Evolutionary conservation across 495 filamentous ascomycete genomes (phyloP).

Genomic region (Xylaria cubensis): DNA sequence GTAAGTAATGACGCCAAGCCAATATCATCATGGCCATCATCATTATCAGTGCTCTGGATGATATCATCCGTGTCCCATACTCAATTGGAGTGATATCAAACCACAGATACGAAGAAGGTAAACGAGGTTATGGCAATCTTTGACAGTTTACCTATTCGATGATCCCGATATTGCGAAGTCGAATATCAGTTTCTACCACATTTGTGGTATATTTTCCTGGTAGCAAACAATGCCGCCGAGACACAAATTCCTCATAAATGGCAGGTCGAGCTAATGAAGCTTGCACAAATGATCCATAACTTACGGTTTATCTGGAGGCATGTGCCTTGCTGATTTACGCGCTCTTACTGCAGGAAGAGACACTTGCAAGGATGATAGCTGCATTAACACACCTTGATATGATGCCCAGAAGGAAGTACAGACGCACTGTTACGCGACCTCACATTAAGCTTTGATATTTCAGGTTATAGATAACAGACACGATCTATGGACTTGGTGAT

Average conservation of each 20-base stretch:
- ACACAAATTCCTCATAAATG: not conserved
- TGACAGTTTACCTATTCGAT: not conserved
- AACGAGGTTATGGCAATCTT: not conserved
- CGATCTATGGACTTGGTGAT: not conserved
- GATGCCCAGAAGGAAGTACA: not conserved
- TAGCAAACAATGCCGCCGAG: not conserved
- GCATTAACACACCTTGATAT: slow-evolving; percentile 16
- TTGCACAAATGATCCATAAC: not conserved
- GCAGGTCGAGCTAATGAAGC: not conserved
- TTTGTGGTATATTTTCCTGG: not conserved
- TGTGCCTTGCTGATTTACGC: not conserved
- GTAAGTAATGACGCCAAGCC: not conserved
- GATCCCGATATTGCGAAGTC: not conserved
- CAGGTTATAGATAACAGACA: slow-evolving; percentile 1
- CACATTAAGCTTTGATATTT: slow-evolving; percentile 1
- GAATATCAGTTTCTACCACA: not conserved
- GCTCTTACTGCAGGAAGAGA: not conserved
- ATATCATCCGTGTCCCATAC: not conserved
- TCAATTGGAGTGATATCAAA: not conserved
- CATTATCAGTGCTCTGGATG: not conserved
- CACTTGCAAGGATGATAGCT: slow-evolving; percentile 5
- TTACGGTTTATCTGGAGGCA: not conserved
- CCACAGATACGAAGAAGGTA: not conserved
- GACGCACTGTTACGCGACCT: not conserved
- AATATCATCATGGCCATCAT: not conserved